Base-by-base conservation (phyloP, 2,329 filamentous ascomycete genomes). In the Metarhizium sp. region DNA sequence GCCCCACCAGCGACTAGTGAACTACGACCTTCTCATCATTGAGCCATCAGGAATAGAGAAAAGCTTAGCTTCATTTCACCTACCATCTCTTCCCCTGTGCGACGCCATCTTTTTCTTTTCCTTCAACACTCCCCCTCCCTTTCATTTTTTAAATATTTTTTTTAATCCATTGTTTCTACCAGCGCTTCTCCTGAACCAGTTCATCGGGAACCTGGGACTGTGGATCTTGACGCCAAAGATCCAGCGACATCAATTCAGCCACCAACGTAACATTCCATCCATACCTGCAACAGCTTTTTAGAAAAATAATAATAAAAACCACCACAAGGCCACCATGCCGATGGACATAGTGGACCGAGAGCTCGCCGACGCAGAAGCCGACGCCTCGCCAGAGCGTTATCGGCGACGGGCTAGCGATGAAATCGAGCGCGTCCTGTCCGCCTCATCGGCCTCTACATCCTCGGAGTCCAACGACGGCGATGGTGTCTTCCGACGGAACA, bases 381-480 rank as follows among this genome's bases (percentile, higher is more conserved):
- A 79, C 60, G 82, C 82, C 50, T 76, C 73, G 46, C 75, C 73
- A 16, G 64, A 64, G 30, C 66, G 59, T 56, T 69, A 73, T 57
- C 66, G 66, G 16, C 67, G 59, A 51, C 74, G 76, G 55, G 64
- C 71, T 38, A 80, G 75, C 64, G 66, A 76, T 62, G 78, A 80
- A 72, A 80, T 88, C 59, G 81, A 84, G 63, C 79, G 84, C 40
- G 79, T 82, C n/a, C 62, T 75, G 20, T 79, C 81, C 4, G 71
- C 73, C 2, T 80, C 78, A 4, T 79, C 78, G 4, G 69, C 72
- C 16, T 76, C 77, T 38, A 77, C 78, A 6, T 75, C 74, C 0
- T 76, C 77, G 0, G 77, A 75, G 10, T 74, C 74, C 1, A 73
- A 75, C 18, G 67, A 67, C 45, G 70, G 59, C 30, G 57, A 59